Conservation (phyloP, 1,139 yeast genomes). For the Magnusiomyces suaveolens region DNA sequence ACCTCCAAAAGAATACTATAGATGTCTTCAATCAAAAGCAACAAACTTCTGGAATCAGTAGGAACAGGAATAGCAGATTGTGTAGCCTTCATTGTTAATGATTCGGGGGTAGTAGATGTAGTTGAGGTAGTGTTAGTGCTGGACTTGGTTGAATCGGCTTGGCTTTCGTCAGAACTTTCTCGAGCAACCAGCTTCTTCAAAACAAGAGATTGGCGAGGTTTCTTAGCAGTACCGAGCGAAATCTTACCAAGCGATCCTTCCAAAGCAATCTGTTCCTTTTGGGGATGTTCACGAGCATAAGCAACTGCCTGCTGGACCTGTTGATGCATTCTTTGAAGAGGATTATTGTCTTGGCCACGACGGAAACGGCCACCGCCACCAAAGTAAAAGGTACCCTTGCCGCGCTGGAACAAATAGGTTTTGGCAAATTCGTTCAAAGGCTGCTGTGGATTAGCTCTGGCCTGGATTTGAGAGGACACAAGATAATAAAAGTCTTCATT, state of each 20-base stretch:
- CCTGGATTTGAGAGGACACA: conserved; percentile 81
- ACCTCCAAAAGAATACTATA: conserved; percentile 69
- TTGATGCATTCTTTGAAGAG: conserved; percentile 95
- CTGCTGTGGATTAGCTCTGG: conserved; percentile 39
- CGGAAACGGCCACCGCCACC: conserved; percentile 64
- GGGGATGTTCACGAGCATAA: conserved; percentile 85
- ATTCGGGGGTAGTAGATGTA: neutral
- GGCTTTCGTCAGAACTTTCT: neutral
- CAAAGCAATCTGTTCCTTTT: conserved; percentile 56
- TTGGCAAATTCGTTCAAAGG: conserved; percentile 66
- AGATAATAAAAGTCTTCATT: conserved; percentile 95
- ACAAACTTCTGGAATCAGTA: conserved; percentile 18
- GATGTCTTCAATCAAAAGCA: conserved; percentile 55
- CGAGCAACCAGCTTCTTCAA: conserved; percentile 34
- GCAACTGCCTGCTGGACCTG: conserved; percentile 96
- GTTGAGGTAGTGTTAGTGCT: neutral
- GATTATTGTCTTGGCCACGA: conserved; percentile 57
- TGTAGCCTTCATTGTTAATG: neutral
- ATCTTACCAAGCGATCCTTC: conserved; percentile 92
- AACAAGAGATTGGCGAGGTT: conserved; percentile 81
- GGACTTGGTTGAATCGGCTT: conserved; percentile 16
- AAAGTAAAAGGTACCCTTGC: conserved; percentile 36
- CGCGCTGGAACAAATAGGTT: conserved; percentile 85
- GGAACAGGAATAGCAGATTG: conserved; percentile 10
- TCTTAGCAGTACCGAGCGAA: conserved; percentile 69